Conservation (phyloP, 148 eudicot genomes). For the Silene conica region DNA sequence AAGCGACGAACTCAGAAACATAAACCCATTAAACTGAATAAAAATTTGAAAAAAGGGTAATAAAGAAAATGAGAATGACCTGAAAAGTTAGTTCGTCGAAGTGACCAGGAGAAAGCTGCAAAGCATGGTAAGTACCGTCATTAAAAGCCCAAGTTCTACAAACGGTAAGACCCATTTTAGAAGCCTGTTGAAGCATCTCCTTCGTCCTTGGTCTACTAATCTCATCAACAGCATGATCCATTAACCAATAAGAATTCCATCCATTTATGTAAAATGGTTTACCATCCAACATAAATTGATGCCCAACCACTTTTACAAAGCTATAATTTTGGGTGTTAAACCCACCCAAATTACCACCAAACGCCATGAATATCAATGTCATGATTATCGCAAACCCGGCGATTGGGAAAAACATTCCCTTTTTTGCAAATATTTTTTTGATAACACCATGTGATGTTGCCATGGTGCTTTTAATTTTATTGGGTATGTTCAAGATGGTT, state of each 20-base stretch:
- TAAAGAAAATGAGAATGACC: slow-evolving; percentile 28
- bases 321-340: slow-evolving; percentile 34
- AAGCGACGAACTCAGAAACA: neutral
- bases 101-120: slow-evolving; percentile 84
- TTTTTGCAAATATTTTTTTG: slow-evolving; percentile 43
- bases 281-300: slow-evolving; percentile 77
- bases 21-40: no score
- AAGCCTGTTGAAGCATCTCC: slow-evolving; percentile 59
- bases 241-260: slow-evolving; percentile 97
- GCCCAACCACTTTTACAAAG: slow-evolving; percentile 78
- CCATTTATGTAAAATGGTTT: slow-evolving; percentile 74
- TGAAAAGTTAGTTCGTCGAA: slow-evolving; percentile 68
- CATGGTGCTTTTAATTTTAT: neutral
- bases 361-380: slow-evolving; percentile 56
- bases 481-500: neutral
- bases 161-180: slow-evolving; percentile 88
- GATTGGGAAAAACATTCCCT: slow-evolving; percentile 56
- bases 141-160: slow-evolving; percentile 96
- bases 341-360: slow-evolving; percentile 63
- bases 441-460: slow-evolving; percentile 8
- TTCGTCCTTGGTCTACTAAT: slow-evolving; percentile 42
- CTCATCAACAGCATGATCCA: slow-evolving; percentile 73
- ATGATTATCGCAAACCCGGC: slow-evolving; percentile 52
- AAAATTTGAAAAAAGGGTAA: no score
- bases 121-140: slow-evolving; percentile 84